Evolutionary conservation across 2,329 filamentous ascomycete genomes (phyloP), one percentile per base, ranked within the genome.

Genomic region (Penicillium sp.): DNA sequence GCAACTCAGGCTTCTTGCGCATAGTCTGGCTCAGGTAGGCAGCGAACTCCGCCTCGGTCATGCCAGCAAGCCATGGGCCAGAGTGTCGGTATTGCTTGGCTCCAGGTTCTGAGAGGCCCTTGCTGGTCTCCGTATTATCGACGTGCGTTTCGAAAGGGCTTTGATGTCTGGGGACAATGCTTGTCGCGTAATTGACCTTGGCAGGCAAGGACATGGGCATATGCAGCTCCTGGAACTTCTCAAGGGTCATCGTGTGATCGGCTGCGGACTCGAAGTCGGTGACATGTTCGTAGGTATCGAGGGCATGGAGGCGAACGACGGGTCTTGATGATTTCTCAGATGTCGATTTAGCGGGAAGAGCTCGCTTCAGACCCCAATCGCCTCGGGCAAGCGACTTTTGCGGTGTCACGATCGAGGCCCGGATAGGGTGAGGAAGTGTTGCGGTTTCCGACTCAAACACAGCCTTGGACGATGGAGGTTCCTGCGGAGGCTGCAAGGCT

Each of bases 281-380:
- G 67, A 97, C 84, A 74, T 92, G 90, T 77, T 97, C 92, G 67
- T 88, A 85, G 2, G 91, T 90, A 79, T 98, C 94, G 64, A 96
- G 84, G 61, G 89, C 84, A 69, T 87, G 88, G 67, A 98, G 79
- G 64, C 91, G 86, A 55, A 96, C 84, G 52, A 90, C 82, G 10
- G 92, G 90, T n/a, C 87, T 88, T 47, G 77, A 80, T 6, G 88
- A 86, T 6, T 87, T 87, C 55, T 86, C 86, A 20, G 87, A 85
- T 5, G 91, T 93, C 3, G 89, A 88, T 73, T 89, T 89, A 8
- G 89, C 78, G 1, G 94, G 94, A 5, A 98, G 81, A 1, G 92
- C 83, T 57, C 94, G 84, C 80, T 98, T 98, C 69, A 97, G 81
- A 14, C 94, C 94, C 93, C 94, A 98, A 72, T 98, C 94, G 38